These are phyloP conservation scores for Astragalus glycyphyllos DNA, from an alignment of 306 rosid genomes.

Conservation along the genomic window DNA sequence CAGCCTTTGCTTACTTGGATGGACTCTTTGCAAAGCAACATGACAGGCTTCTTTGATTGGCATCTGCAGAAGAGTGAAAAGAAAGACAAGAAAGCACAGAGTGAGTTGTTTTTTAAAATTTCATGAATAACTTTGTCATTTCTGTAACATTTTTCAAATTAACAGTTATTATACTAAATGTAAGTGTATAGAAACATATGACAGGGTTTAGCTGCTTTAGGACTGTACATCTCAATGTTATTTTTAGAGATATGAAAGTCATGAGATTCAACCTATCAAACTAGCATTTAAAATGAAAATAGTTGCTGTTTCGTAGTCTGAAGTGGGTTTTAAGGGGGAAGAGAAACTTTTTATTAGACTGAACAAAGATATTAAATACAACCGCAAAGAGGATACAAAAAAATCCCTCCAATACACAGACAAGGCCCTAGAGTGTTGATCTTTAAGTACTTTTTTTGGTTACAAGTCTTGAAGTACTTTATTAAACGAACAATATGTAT, in stretches of 20 bases:
- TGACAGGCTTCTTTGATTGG: constrained; percentile 98
- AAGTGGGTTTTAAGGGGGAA: not conserved
- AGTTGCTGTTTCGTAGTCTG: not conserved
- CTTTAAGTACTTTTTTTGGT: too few relatives aligned
- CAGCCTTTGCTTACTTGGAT: constrained; percentile 84
- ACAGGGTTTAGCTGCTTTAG: not conserved
- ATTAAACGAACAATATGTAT: constrained; percentile 16
- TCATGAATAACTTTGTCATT: constrained; percentile 2
- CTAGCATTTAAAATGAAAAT: constrained; percentile 4
- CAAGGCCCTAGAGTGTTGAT: not conserved
- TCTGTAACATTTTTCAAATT: constrained; percentile 18
- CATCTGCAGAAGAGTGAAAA: constrained; percentile 61
- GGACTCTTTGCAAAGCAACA: constrained; percentile 82
- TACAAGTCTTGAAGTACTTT: too few relatives aligned
- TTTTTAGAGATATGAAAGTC: constrained; percentile 7
- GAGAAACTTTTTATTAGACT: not conserved
- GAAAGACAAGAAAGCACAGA: constrained; percentile 24
- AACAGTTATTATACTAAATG: not conserved
- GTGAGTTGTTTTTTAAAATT: constrained; percentile 28
- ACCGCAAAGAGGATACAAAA: not conserved
- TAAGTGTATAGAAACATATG: constrained; percentile 4
- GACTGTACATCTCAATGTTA: constrained; percentile 21
- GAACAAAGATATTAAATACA: not conserved
- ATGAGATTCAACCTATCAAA: not conserved
- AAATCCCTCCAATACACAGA: not conserved